Evolutionary conservation across 2,329 filamentous ascomycete genomes (phyloP).

Genomic region (Aspergillus aculeatinus): DNA sequence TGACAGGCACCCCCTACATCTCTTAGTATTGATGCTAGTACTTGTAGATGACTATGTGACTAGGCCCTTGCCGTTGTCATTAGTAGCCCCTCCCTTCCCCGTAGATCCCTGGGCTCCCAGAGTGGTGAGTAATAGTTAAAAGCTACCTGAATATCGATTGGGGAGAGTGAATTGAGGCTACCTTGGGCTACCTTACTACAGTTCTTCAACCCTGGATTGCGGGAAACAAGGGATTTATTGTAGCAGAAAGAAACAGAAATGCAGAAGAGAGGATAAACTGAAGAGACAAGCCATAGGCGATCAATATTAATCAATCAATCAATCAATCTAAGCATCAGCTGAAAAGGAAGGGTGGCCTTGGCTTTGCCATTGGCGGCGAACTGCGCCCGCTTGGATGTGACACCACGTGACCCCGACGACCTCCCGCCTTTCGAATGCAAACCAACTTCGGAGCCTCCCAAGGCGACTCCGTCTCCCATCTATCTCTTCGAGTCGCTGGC

Average conservation of each 20-base stretch:
- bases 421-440: slow-evolving; percentile 43
- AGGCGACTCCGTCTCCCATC: slow-evolving; percentile 28
- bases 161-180: neutral
- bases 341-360: slow-evolving; percentile 20
- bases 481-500: slow-evolving; percentile 27
- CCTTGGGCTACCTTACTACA: neutral
- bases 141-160: neutral
- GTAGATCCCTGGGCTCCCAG: neutral
- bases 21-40: neutral
- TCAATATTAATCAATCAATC: neutral
- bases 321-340: neutral
- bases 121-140: neutral
- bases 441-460: slow-evolving; percentile 32
- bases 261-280: neutral
- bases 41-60: neutral
- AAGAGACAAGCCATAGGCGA: neutral
- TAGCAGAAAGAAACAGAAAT: neutral
- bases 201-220: neutral
- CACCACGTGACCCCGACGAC: slow-evolving; percentile 34
- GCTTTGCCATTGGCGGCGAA: slow-evolving; percentile 24
- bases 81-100: neutral
- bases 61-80: neutral
- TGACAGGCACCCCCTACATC: neutral
- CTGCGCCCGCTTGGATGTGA: slow-evolving; percentile 23
- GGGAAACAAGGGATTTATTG: neutral